These are phyloP conservation scores for Coemansia sp. DNA, from an alignment of 192 early-diverging fungal species.

Conservation along the genomic window DNA sequence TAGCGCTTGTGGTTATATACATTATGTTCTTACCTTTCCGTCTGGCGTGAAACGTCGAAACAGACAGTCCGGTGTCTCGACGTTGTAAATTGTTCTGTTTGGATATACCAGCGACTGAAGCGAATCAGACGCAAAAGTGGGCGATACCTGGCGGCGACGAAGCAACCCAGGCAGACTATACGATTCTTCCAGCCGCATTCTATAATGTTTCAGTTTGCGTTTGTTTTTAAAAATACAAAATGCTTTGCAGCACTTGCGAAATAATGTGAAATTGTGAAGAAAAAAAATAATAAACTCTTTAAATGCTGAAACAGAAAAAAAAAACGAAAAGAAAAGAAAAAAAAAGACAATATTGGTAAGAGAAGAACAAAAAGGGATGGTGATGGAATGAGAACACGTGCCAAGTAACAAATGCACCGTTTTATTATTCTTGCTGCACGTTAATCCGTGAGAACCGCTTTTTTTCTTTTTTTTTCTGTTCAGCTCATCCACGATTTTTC, in stretches of 20 bases:
- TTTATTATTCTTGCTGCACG: too few relatives aligned
- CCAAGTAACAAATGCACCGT: background rate
- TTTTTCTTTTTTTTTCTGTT: constrained; percentile 2
- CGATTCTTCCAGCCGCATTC: constrained; percentile 7
- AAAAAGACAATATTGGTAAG: background rate
- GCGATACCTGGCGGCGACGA: constrained; percentile 15
- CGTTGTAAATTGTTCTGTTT: constrained; percentile 49
- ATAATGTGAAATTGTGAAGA: background rate
- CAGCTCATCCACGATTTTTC: constrained; percentile 66
- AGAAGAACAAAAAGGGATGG: constrained; percentile 2
- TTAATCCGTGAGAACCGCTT: too few relatives aligned
- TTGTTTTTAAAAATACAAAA: background rate
- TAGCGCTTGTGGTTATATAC: too few relatives aligned
- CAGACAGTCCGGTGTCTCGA: constrained; percentile 52
- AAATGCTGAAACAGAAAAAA: background rate
- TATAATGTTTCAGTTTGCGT: background rate
- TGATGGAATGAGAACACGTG: constrained; percentile 4
- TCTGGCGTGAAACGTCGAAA: constrained; percentile 52
- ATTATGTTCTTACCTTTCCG: constrained; percentile 30
- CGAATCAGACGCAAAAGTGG: background rate
- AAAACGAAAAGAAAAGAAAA: constrained; percentile 1
- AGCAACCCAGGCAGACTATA: constrained; percentile 27
- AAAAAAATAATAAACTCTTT: background rate
- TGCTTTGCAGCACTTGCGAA: too few relatives aligned
- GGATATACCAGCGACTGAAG: constrained; percentile 42